Base-by-base conservation (phyloP, 1,284 basidiomycete genomes). In the Ustanciosporium gigantosporum region DNA sequence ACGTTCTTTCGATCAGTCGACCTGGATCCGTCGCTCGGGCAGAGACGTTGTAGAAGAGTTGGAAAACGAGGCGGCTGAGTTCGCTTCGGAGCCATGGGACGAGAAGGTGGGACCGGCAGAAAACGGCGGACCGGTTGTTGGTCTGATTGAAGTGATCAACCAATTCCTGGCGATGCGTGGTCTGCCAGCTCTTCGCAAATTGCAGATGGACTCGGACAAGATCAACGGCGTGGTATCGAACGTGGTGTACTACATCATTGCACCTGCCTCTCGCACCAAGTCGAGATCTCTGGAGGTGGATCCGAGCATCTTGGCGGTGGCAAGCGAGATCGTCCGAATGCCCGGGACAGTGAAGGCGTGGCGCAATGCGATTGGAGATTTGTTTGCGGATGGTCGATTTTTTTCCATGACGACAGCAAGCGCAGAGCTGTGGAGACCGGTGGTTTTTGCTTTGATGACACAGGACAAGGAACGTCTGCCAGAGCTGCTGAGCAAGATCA, bases 171-270 rank as follows among this genome's bases (percentile, higher is more conserved):
- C 88, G 0, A 80, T 81, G 0, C 83, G 82, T 17, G 85, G 87
- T 2, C 76, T 98, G 11, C 88, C 90, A 0, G 87, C 86, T 60
- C 77, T 96, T 41, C 86, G 90, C 16, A 85, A 84, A 53, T 87
- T 95, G 75, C 81, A 93, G 36, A 80, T 88, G 65, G 94, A 98
- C 58, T 84, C 84, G 21, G 95, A 98, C 79, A 90, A 87, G 76
- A 83, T 93, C 9, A 79, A 85, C 6, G 82, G 84, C 9, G 83
- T 87, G 2, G 94, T 90, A 76, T 86, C 83, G 31, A 91, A 89
- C 66, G 86, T 96, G 23, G 83, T 90, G 7, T 90, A 93, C 70
- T 91, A 90, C 73, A 85, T 96, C 35, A 81, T 96, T 25, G 85
- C 83, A 25, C 91, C 95, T 0, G 85, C 87, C 0, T 79, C 92